phyloP scores from a whole-genome alignment of 441 rosid species.

The Corymbia citriodora region DNA sequence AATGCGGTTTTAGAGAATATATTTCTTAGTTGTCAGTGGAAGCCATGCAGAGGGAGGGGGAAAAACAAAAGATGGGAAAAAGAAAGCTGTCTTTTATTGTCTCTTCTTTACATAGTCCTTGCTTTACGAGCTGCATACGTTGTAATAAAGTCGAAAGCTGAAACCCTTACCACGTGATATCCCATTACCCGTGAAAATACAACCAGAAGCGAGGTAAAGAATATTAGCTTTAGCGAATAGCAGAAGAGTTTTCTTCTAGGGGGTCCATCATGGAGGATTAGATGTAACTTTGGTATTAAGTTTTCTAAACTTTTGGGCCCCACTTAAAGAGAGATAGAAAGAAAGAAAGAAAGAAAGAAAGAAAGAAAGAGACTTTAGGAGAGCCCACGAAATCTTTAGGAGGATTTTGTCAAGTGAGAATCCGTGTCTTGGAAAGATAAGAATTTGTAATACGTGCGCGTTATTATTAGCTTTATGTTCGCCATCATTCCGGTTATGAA shows the following conservation, averaged over 20 bases:
- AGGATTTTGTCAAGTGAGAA: constrained; percentile 27
- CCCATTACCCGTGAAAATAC: constrained; percentile 22
- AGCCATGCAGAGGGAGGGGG: constrained; percentile 40
- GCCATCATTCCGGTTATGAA: constrained; percentile 25
- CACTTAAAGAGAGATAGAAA: constrained; percentile 2
- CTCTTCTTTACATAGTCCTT: constrained; percentile 24
- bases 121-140: constrained; percentile 6
- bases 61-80: constrained; percentile 13
- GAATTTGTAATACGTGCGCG: background rate
- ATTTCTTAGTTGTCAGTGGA: constrained; percentile 36
- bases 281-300: constrained; percentile 52
- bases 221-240: constrained; percentile 22
- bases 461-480: constrained; percentile 17
- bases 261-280: constrained; percentile 23
- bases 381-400: constrained; percentile 66
- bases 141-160: constrained; percentile 20
- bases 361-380: background rate
- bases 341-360: background rate
- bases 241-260: constrained; percentile 27
- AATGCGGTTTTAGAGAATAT: constrained; percentile 22
- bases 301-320: constrained; percentile 35
- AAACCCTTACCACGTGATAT: constrained; percentile 38
- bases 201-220: constrained; percentile 20
- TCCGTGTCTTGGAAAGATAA: background rate
- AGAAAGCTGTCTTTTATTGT: constrained; percentile 37